Evolutionary conservation across 345 rosid species (phyloP).

Genomic region (Citrus inodora): DNA sequence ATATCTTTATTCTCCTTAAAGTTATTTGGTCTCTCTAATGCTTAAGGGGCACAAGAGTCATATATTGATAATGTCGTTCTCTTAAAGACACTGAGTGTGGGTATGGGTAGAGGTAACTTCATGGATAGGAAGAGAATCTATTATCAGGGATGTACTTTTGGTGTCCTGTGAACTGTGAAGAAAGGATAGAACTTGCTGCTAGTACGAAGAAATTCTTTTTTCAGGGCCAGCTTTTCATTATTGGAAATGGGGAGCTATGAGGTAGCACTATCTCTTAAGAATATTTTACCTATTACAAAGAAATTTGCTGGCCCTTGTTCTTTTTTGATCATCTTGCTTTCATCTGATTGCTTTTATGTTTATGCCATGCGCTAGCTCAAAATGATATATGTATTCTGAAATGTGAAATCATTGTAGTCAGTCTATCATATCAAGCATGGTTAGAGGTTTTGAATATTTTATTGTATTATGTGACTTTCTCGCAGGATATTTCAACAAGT

Average conservation of each 20-base stretch:
- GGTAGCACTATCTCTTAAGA: background rate
- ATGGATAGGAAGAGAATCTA: background rate
- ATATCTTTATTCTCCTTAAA: background rate
- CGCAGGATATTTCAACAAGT: conserved; percentile 82
- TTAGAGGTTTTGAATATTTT: conserved; percentile 1
- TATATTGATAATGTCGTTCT: background rate
- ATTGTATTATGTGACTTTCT: conserved; percentile 4
- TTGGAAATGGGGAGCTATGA: background rate
- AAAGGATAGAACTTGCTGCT: background rate
- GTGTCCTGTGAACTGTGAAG: background rate
- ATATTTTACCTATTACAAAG: background rate
- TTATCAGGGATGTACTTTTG: background rate
- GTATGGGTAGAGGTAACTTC: background rate
- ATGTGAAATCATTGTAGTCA: background rate
- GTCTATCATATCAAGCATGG: background rate
- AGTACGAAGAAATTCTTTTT: background rate
- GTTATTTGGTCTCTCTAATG: background rate
- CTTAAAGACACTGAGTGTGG: background rate
- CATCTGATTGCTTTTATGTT: conserved; percentile 1
- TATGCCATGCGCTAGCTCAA: background rate
- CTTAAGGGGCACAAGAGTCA: background rate
- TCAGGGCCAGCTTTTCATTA: background rate
- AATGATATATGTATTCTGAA: background rate
- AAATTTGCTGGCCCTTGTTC: background rate
- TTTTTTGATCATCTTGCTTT: background rate